Conservation (phyloP, 2,329 filamentous ascomycete genomes). For the Malbranchea cinnamomea region DNA sequence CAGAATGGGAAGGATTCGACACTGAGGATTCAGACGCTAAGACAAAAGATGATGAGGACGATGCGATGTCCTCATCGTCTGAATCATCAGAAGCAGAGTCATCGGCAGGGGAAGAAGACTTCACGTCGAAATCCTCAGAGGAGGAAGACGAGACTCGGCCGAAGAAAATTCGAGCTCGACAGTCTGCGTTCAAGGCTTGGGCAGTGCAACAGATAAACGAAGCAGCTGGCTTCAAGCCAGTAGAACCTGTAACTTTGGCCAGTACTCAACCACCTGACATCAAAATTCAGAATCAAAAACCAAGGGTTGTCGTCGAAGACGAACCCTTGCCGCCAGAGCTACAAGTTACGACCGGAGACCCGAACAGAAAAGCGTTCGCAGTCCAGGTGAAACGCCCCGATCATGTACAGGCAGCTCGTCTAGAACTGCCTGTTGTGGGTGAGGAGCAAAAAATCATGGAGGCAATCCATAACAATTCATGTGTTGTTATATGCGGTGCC, state of each 20-base stretch:
- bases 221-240: slow-evolving; percentile 54
- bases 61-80: too few relatives aligned
- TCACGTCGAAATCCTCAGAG: slow-evolving; percentile 19
- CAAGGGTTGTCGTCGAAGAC: slow-evolving; percentile 24
- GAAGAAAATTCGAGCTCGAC: slow-evolving; percentile 20
- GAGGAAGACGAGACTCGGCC: slow-evolving; percentile 12
- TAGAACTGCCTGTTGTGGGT: slow-evolving; percentile 75
- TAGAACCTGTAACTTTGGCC: slow-evolving; percentile 17
- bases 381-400: slow-evolving; percentile 54
- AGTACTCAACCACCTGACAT: slow-evolving; percentile 18
- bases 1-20: slow-evolving; percentile 32
- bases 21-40: slow-evolving; percentile 21
- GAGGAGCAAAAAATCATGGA: slow-evolving; percentile 99
- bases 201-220: slow-evolving; percentile 75
- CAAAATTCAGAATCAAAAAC: slow-evolving; percentile 19
- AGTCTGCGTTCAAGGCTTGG: slow-evolving; percentile 83
- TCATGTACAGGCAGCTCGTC: slow-evolving; percentile 61
- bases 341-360: slow-evolving; percentile 24
- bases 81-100: slow-evolving; percentile 12
- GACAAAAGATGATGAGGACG: slow-evolving; percentile 11
- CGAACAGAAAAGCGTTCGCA: slow-evolving; percentile 57
- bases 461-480: slow-evolving; percentile 79
- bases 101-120: slow-evolving; percentile 16
- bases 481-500: slow-evolving; percentile 82
- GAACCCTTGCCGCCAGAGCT: slow-evolving; percentile 27